Conservation (phyloP, 2,329 filamentous ascomycete species). For the Venturia carpophila region DNA sequence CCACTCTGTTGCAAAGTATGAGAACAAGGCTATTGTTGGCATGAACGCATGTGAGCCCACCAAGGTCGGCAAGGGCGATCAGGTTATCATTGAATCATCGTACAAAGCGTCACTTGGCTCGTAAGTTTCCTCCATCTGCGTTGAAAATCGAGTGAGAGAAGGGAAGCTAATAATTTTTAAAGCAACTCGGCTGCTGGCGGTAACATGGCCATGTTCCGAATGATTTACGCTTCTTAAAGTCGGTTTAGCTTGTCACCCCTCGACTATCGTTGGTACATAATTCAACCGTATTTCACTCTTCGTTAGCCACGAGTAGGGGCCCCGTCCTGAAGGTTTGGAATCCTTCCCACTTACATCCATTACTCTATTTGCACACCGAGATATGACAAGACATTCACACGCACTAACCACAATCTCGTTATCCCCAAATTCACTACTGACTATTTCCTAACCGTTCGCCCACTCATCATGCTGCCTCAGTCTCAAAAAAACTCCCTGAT, state of each 20-base stretch:
- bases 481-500: too few relatives aligned
- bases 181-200: background rate
- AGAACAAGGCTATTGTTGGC: background rate
- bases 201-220: conserved; percentile 10
- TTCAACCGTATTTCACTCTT: background rate
- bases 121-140: background rate
- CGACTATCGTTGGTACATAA: background rate
- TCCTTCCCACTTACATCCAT: too few relatives aligned
- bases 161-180: too few relatives aligned
- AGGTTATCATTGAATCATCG: background rate
- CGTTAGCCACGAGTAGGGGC: too few relatives aligned
- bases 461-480: too few relatives aligned
- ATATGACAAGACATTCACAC: too few relatives aligned
- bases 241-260: background rate
- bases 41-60: background rate
- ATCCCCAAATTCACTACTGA: too few relatives aligned
- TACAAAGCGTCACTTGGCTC: background rate
- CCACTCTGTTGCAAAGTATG: conserved; percentile 3
- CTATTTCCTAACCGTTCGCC: too few relatives aligned
- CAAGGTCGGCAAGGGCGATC: background rate
- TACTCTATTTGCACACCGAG: too few relatives aligned
- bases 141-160: too few relatives aligned
- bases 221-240: conserved; percentile 7
- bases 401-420: too few relatives aligned
- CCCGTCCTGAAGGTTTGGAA: too few relatives aligned